phyloP scores from a whole-genome alignment of 805 yeast genomes.

The Komagataella kurtzmanii region DNA sequence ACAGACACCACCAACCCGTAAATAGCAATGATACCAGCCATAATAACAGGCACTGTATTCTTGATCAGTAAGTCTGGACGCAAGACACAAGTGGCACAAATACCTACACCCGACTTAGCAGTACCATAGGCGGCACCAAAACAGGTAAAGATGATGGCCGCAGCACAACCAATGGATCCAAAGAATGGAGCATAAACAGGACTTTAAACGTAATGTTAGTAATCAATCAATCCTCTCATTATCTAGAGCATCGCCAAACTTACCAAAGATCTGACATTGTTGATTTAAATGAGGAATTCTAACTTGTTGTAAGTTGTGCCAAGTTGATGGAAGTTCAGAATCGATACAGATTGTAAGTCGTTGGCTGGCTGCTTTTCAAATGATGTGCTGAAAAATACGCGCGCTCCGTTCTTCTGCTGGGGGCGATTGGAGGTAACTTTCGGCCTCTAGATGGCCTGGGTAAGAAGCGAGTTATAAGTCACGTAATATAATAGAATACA shows the following conservation, averaged over 20 bases:
- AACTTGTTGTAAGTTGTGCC: not conserved
- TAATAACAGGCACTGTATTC: slow-evolving; percentile 92
- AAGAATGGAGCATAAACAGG: slow-evolving; percentile 91
- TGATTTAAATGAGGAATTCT: not conserved
- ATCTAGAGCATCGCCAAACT: not conserved
- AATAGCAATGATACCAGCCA: slow-evolving; percentile 99
- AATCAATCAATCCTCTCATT: not conserved
- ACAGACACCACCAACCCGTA: slow-evolving; percentile 96
- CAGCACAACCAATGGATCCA: slow-evolving; percentile 98
- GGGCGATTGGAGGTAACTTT: not conserved
- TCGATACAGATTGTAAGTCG: not conserved
- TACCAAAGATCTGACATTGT: slow-evolving; percentile 9
- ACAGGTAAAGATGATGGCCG: slow-evolving; percentile 97
- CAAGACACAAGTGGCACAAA: slow-evolving; percentile 93
- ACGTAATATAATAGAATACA: not conserved
- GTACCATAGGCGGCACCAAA: slow-evolving; percentile 99
- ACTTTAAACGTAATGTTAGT: slow-evolving; percentile 20
- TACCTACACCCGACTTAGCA: slow-evolving; percentile 98
- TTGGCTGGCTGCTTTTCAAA: not conserved
- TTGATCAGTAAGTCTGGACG: slow-evolving; percentile 93
- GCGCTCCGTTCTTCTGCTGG: not conserved
- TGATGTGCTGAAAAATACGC: not conserved
- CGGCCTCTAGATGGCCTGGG: not conserved
- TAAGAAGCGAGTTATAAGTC: not conserved
- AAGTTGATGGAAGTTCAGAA: not conserved